phyloP scores from a whole-genome alignment of 2,329 filamentous ascomycete genomes.

The Phaeosphaeriaceae sp. region DNA sequence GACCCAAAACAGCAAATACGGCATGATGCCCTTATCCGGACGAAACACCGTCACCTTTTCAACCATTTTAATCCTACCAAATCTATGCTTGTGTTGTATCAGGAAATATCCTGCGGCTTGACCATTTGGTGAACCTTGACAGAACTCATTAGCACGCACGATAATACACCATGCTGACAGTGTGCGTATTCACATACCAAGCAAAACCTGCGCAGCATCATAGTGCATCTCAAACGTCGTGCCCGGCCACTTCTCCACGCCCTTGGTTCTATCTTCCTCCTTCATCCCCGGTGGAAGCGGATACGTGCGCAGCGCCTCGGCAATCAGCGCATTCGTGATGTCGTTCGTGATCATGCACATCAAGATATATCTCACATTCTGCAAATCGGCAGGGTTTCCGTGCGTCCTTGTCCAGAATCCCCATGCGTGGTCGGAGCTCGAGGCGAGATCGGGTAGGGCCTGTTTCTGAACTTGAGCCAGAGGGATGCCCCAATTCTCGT shows the following conservation, averaged over 20 bases:
- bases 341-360: conserved; percentile 3
- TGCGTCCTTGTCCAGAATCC: conserved; percentile 1
- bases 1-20: not conserved
- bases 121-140: conserved; percentile 3
- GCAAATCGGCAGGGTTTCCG: not conserved
- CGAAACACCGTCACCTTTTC: not conserved
- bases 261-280: conserved; percentile 1
- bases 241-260: conserved; percentile 14
- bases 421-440: not conserved
- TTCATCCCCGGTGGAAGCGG: conserved; percentile 4
- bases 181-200: conserved; percentile 3
- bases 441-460: not conserved
- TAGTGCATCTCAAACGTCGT: conserved; percentile 7
- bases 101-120: conserved; percentile 2
- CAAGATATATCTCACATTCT: not conserved
- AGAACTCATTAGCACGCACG: too few relatives aligned
- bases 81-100: conserved; percentile 3
- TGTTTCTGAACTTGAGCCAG: not conserved
- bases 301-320: conserved; percentile 4
- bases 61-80: not conserved
- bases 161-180: not conserved
- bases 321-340: not conserved
- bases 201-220: conserved; percentile 12
- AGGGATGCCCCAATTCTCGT: not conserved
- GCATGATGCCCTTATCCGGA: not conserved